Percentiles rank a stretch among this genome's conserved stretches.
Conservation (phyloP, 331 rosid species). For the Malus hybrid region DNA sequence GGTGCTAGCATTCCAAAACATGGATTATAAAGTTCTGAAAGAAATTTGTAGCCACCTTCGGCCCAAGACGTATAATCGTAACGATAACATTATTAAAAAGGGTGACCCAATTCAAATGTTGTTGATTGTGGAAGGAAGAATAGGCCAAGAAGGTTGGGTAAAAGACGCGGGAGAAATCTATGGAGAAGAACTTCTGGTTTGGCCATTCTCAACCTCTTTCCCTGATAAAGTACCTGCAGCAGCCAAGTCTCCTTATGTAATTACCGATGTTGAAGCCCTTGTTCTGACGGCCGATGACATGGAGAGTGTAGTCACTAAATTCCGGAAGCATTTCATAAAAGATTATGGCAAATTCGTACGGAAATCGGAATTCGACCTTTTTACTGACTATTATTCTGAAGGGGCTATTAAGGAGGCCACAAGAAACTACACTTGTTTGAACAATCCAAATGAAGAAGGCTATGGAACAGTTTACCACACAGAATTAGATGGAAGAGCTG, state of each 20-base stretch:
- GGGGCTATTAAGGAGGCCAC: too few relatives aligned
- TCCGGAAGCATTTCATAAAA: background rate
- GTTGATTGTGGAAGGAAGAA: background rate
- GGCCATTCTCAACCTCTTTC: background rate
- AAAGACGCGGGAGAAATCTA: background rate
- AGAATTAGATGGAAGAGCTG: background rate
- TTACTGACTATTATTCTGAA: too few relatives aligned
- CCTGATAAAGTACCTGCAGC: background rate
- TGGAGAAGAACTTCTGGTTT: background rate
- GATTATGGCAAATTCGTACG: background rate
- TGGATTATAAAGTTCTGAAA: background rate
- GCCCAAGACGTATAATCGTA: background rate
- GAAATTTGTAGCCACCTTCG: background rate
- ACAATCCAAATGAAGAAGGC: too few relatives aligned
- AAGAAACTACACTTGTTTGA: too few relatives aligned
- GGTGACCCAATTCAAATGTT: background rate
- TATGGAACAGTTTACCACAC: background rate
- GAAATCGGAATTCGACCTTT: too few relatives aligned
- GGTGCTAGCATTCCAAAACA: background rate
- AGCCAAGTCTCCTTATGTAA: background rate
- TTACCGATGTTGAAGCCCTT: background rate
- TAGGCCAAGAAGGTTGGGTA: background rate
- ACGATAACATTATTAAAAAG: background rate
- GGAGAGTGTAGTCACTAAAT: fast-evolving
- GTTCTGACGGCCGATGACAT: fast-evolving